Evolutionary conservation across 1,284 basidiomycete species (phyloP), one percentile per base, ranked within the genome.

Genomic region (Ustilago hordei): DNA sequence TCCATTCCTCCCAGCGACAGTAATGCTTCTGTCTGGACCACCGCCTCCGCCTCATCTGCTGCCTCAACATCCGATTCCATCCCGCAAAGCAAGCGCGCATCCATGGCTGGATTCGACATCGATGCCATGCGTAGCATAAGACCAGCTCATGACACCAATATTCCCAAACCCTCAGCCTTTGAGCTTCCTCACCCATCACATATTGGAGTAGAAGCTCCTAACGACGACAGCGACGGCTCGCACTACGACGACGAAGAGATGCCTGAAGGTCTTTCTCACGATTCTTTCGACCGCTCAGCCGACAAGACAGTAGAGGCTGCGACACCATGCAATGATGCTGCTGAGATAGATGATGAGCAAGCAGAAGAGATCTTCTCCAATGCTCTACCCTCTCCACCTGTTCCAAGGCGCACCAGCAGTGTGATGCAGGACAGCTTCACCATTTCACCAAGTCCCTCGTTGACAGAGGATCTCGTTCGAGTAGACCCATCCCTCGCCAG

Each of bases 141-240:
- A 36, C 62, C 63, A 35, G 69, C 69, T 6, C 41, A 59, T 5
- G 56, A 64, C 4, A 13, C 38, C 12, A 11, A 23, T n/a, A 7
- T 35, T 31, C 17, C 48, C 4, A 32, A 52, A 7, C 1, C 28
- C 17, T 17, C 63, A 28, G 23, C 38, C 28, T 2, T 36, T 8
- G 50, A 58, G 8, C 48, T 56, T 11, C 45, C 39, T 4, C 54
- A n/a, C 2, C 60, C 72, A 11, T 63, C 63, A 4, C 47, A 35
- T 28, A 69, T 64, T 34, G 67, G 60, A 2, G 50, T 62, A 8
- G 62, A 62, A 31, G 56, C 55, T 13, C 50, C 65, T 19, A 41
- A 57, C 12, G 59, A 66, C 43, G 70, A 78, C n/a, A 78, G 75
- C 55, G 75, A 78, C 43, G 75, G 75, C 47, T 78, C 75, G 17